Evolutionary conservation across 2,329 filamentous ascomycete genomes (phyloP).

Genomic region (Penicillium sp.): DNA sequence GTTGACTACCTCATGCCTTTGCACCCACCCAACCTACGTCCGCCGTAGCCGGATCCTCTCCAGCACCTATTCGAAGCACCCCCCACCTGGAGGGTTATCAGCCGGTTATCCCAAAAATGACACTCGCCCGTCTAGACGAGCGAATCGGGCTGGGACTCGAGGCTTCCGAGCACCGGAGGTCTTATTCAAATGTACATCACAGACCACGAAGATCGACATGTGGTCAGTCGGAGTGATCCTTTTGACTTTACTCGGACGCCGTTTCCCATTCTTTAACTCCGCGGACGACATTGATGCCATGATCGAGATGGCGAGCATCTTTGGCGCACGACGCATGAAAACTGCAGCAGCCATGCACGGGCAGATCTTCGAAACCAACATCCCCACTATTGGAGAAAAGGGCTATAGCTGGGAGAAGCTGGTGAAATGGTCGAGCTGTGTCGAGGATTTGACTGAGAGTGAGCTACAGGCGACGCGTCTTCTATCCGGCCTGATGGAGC

Average conservation of each 20-base stretch:
- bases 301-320: conserved; percentile 95
- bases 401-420: conserved; percentile 91
- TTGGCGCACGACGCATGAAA: conserved; percentile 80
- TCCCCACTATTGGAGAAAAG: conserved; percentile 79
- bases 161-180: conserved; percentile 96
- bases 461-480: conserved; percentile 45
- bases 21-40: conserved; percentile 59
- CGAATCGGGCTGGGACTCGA: conserved; percentile 89
- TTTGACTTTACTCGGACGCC: conserved; percentile 82
- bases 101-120: conserved; percentile 83
- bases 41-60: conserved; percentile 56
- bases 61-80: conserved; percentile 55
- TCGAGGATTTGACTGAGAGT: conserved; percentile 53
- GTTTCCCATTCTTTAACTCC: conserved; percentile 98
- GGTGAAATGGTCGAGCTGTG: conserved; percentile 86
- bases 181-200: conserved; percentile 91
- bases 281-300: conserved; percentile 97
- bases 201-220: conserved; percentile 89
- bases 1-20: conserved; percentile 60
- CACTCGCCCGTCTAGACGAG: conserved; percentile 76
- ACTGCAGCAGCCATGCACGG: conserved; percentile 77
- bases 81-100: conserved; percentile 43
- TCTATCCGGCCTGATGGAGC: conserved; percentile 41
- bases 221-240: conserved; percentile 98
- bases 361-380: conserved; percentile 84